A percentile compares a stretch with the other conserved stretches of the same genome.
phyloP scores from a whole-genome alignment of 1,284 basidiomycete genomes.

The Macrocystidia cucumis region DNA sequence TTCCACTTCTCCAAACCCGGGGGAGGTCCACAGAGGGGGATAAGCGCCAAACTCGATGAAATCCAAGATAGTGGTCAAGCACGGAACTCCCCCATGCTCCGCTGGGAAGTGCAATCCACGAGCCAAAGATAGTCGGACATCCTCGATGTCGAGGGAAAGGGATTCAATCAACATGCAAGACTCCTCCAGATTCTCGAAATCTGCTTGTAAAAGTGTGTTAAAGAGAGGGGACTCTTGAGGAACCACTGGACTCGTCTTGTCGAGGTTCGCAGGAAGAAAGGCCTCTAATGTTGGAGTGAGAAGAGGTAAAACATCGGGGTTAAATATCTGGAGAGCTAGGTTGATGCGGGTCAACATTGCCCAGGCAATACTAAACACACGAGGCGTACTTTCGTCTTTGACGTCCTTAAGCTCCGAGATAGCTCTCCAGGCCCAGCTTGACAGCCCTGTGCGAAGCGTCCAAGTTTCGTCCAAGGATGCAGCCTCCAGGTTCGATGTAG shows the following conservation, averaged over 20 bases:
- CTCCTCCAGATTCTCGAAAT: conserved; percentile 68
- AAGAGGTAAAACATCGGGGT: conserved; percentile 52
- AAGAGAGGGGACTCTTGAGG: too few species aligned
- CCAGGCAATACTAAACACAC: not conserved
- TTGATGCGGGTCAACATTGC: not conserved
- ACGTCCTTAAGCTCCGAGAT: conserved; percentile 60
- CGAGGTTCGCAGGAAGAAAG: conserved; percentile 48
- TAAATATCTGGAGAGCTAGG: conserved; percentile 54
- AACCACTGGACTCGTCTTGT: too few species aligned
- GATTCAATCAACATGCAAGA: conserved; percentile 70
- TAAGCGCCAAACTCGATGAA: conserved; percentile 69
- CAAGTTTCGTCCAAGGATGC: too few species aligned
- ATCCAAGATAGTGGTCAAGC: conserved; percentile 54
- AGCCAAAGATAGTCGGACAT: conserved; percentile 62
- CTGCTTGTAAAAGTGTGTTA: conserved; percentile 51
- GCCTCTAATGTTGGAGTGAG: conserved; percentile 49
- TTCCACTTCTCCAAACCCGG: conserved; percentile 33
- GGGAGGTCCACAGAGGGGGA: conserved; percentile 51
- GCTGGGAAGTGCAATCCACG: conserved; percentile 53
- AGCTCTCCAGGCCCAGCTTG: conserved; percentile 70
- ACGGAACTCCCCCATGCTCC: conserved; percentile 49
- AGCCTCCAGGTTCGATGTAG: conserved; percentile 19
- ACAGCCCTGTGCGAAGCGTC: conserved; percentile 54
- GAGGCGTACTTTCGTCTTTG: conserved; percentile 38
- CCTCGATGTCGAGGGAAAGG: conserved; percentile 66